Conservation (phyloP, 1,139 yeast species). For the Geotrichum carabidarum region DNA sequence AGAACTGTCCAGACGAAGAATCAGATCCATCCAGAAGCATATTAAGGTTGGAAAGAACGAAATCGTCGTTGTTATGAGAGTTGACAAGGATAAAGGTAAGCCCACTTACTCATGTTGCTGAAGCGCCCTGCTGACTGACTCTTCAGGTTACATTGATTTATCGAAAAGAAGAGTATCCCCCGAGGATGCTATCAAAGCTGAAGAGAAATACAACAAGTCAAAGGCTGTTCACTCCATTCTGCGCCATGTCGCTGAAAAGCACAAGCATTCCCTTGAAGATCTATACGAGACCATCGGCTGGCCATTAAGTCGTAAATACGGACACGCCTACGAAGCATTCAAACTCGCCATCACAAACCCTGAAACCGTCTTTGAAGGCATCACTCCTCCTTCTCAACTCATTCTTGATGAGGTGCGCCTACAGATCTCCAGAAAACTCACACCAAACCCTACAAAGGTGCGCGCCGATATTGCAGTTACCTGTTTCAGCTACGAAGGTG, state of each 20-base stretch:
- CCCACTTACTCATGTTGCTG: not conserved
- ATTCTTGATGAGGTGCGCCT: conserved; percentile 74
- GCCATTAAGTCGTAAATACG: conserved; percentile 93
- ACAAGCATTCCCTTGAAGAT: conserved; percentile 76
- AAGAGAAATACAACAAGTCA: conserved; percentile 93
- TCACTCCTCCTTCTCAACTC: conserved; percentile 66
- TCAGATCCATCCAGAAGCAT: conserved; percentile 92
- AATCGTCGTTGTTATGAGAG: conserved; percentile 97
- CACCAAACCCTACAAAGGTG: conserved; percentile 96
- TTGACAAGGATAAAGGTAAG: conserved; percentile 90
- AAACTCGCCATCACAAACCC: conserved; percentile 88
- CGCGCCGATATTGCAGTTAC: conserved; percentile 98
- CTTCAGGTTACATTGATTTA: conserved; percentile 69
- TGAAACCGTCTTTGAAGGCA: conserved; percentile 78
- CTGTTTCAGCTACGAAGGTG: conserved; percentile 95
- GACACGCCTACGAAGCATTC: conserved; percentile 97
- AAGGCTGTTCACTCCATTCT: conserved; percentile 96
- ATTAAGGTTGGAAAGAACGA: conserved; percentile 98
- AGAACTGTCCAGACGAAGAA: conserved; percentile 97
- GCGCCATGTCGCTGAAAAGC: conserved; percentile 95
- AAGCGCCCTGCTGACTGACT: conserved; percentile 6
- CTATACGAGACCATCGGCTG: conserved; percentile 89
- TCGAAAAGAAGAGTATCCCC: conserved; percentile 98
- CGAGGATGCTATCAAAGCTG: conserved; percentile 95
- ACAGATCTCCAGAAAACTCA: conserved; percentile 86